Percentiles rank a stretch among this genome's conserved stretches.
Evolutionary conservation across 2,329 filamentous ascomycete species (phyloP).

Genomic region (Nannizzia gypsea): DNA sequence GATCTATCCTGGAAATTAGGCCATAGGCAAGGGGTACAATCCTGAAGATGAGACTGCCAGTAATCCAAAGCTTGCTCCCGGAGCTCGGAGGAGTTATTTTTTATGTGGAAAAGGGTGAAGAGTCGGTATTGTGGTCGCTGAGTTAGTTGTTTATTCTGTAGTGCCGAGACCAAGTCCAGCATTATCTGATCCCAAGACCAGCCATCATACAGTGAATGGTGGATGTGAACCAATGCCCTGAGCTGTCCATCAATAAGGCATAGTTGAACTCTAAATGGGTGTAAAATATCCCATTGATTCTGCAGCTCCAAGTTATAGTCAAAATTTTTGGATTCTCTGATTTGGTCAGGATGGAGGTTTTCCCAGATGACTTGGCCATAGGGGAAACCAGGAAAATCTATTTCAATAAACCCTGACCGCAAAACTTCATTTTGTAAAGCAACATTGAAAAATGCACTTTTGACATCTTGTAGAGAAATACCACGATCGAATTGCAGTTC

Average conservation of each 20-base stretch:
- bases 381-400: slow-evolving; percentile 32
- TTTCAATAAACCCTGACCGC: slow-evolving; percentile 59
- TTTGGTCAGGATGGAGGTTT: slow-evolving; percentile 32
- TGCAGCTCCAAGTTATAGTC: slow-evolving; percentile 32
- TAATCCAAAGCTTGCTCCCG: slow-evolving; percentile 44
- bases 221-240: slow-evolving; percentile 46
- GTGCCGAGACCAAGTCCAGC: slow-evolving; percentile 49
- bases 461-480: slow-evolving; percentile 32
- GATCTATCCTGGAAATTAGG: slow-evolving; percentile 46
- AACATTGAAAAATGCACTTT: slow-evolving; percentile 40
- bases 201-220: slow-evolving; percentile 84
- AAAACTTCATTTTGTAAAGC: slow-evolving; percentile 52
- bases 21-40: slow-evolving; percentile 43
- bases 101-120: slow-evolving; percentile 43
- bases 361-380: slow-evolving; percentile 57
- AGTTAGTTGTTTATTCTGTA: slow-evolving; percentile 26
- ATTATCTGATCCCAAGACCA: slow-evolving; percentile 74
- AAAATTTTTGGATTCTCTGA: slow-evolving; percentile 33
- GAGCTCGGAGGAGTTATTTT: slow-evolving; percentile 19
- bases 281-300: slow-evolving; percentile 32
- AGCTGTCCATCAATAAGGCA: slow-evolving; percentile 15
- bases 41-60: slow-evolving; percentile 57
- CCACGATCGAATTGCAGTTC: slow-evolving; percentile 45
- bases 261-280: slow-evolving; percentile 54
- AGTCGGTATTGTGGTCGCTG: slow-evolving; percentile 48